Base-by-base conservation (phyloP, 805 yeast genomes). In the Sungouiella thailandica region DNA sequence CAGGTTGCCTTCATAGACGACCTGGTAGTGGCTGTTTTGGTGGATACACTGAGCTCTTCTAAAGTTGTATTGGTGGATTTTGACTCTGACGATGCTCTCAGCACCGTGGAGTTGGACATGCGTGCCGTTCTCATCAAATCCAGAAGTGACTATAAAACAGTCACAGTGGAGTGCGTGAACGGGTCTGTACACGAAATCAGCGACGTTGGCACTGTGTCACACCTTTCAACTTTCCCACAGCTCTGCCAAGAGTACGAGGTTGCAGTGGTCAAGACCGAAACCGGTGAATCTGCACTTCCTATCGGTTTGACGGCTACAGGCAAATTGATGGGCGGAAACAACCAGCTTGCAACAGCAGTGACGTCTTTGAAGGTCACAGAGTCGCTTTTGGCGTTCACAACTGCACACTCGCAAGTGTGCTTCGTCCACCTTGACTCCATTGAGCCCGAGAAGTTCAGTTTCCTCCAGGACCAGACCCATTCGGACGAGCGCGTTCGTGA, bases 401-500 rank as follows among this genome's bases (percentile, higher is more conserved):
- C 96, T 2, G 94, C 93, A 5, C 93, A 85, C 43, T 84, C 87
- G 41, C 76, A 77, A 41, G 67, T 93, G 40, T 82, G 87, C 53
- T 87, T 90, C 49, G 72, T 85, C 27, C 97, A 88, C 57, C 63
- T 89, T 49, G 65, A 62, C 18, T 52, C 70, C 2, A 49, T 58
- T 3, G 68, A 70, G 12, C 57, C 51, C 23, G 53, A 50, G 13
- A 47, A 50, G 9, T 71, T 71, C 28, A 53, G 55, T 24, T 51
- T 49, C 23, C 44, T 47, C 9, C 51, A 48, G 28, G 50, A 51
- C 7, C 39, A 50, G 4, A 49, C 48, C 16, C 47, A 44, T 6
- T 37, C 47, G 5, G 96, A 87, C 57, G 98, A 90, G 62, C 76
- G 97, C 60, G 72, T 82, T 11, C 76, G 99, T 49, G 76, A 81